phyloP scores from a whole-genome alignment of 306 rosid genomes.

The Abrus precatorius region DNA sequence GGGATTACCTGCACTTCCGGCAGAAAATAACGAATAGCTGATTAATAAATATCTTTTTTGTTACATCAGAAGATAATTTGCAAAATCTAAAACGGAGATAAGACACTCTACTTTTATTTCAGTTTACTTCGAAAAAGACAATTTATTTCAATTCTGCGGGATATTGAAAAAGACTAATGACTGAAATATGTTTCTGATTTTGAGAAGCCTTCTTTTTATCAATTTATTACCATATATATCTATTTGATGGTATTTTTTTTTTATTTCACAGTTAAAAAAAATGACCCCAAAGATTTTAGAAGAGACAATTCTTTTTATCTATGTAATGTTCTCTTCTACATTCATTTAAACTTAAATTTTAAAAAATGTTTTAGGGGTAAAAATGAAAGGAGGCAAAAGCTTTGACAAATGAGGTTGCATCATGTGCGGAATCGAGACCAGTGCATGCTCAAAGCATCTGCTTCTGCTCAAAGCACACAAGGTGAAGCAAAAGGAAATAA shows the following conservation, averaged over 20 bases:
- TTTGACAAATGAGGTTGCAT: slow-evolving; percentile 33
- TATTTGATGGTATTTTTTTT: not conserved
- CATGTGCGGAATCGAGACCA: slow-evolving; percentile 38
- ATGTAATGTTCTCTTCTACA: not conserved
- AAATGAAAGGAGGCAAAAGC: slow-evolving; percentile 4
- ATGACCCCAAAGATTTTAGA: not conserved
- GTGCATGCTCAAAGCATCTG: slow-evolving; percentile 10
- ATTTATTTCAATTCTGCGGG: slow-evolving; percentile 3
- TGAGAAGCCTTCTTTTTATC: not conserved
- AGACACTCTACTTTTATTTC: not conserved
- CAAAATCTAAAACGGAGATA: not conserved
- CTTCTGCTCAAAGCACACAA: slow-evolving; percentile 44
- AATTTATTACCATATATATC: not conserved
- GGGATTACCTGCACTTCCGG: not conserved
- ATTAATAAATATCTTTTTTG: not conserved
- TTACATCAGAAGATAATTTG: not conserved
- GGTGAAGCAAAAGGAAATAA: slow-evolving; percentile 23
- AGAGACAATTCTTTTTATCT: not conserved
- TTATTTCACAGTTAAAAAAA: too few relatives aligned
- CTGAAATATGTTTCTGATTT: slow-evolving; percentile 4
- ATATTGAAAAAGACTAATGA: slow-evolving; percentile 22
- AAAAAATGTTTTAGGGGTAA: not conserved
- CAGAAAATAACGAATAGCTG: not conserved
- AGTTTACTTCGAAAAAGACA: slow-evolving; percentile 16
- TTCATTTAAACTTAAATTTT: not conserved